phyloP scores from a whole-genome alignment of 164 flowering plant genomes.

The Aristolochia fimbriata region DNA sequence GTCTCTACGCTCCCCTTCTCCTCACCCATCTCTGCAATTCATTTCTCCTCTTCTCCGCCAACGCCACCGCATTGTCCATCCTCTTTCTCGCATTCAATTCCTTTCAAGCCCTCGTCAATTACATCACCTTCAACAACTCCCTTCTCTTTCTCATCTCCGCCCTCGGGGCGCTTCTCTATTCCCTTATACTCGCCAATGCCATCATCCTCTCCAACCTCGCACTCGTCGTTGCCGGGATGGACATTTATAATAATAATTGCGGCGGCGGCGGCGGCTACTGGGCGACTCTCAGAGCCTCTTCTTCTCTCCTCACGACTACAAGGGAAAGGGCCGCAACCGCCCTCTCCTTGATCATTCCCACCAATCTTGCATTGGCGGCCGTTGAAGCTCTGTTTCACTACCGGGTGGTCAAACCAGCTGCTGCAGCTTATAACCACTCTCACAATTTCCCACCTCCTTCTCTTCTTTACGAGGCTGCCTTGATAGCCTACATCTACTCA shows the following conservation, averaged over 20 bases:
- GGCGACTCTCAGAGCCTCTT: conserved; percentile 37
- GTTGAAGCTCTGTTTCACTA: conserved; percentile 43
- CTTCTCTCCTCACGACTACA: no score
- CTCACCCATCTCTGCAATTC: conserved; percentile 27
- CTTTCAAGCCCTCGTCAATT: conserved; percentile 9
- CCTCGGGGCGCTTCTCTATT: conserved; percentile 16
- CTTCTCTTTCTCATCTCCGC: conserved; percentile 10
- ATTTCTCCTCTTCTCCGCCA: conserved; percentile 19
- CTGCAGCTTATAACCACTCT: conserved; percentile 11
- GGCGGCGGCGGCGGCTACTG: conserved; percentile 17
- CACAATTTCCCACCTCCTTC: conserved; percentile 5
- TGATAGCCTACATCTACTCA: conserved; percentile 49
- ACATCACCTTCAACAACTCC: conserved; percentile 6
- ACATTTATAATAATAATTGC: no score
- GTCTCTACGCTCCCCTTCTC: conserved; percentile 21
- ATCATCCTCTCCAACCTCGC: conserved; percentile 30
- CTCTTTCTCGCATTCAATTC: conserved; percentile 18
- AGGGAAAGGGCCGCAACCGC: conserved; percentile 36
- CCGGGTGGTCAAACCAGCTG: conserved; percentile 33
- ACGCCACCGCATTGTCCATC: conserved; percentile 18
- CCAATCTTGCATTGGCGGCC: conserved; percentile 33
- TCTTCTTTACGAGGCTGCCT: conserved; percentile 33
- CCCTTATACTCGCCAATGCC: conserved; percentile 19
- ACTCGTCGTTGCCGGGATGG: conserved; percentile 31
- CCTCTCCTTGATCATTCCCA: conserved; percentile 28